Percentiles rank a stretch among this genome's conserved stretches.
Evolutionary conservation across 805 yeast species (phyloP).

Genomic region (Danielozyma ontarioensis): DNA sequence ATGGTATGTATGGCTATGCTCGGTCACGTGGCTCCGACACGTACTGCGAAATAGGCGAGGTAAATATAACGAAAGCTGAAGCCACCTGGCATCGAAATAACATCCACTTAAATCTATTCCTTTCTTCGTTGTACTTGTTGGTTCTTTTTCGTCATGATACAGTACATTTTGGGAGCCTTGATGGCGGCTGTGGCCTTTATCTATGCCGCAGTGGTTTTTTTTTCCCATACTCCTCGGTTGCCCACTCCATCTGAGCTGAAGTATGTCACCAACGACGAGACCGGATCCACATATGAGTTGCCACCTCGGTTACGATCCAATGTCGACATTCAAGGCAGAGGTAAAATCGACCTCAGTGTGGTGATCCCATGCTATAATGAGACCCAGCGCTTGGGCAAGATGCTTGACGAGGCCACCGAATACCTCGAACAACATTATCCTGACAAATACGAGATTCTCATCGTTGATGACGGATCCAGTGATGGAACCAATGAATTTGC

Average conservation of each 20-base stretch:
- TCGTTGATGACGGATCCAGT: slow-evolving; percentile 88
- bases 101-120: no score
- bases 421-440: slow-evolving; percentile 38
- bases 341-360: slow-evolving; percentile 54
- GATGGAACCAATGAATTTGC: slow-evolving; percentile 80
- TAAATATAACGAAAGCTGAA: no score
- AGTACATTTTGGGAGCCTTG: not conserved
- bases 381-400: slow-evolving; percentile 58
- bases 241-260: slow-evolving; percentile 48
- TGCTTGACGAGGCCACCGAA: slow-evolving; percentile 66
- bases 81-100: no score
- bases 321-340: slow-evolving; percentile 11
- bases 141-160: no score
- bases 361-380: slow-evolving; percentile 96
- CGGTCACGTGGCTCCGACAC: no score
- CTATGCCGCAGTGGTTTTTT: slow-evolving; percentile 37
- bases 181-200: slow-evolving; percentile 13
- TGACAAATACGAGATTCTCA: slow-evolving; percentile 62
- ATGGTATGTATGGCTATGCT: not conserved
- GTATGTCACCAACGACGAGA: slow-evolving; percentile 46
- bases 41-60: no score
- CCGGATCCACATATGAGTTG: slow-evolving; percentile 22
- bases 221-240: slow-evolving; percentile 62
- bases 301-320: slow-evolving; percentile 26
- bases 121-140: no score